Percentiles rank a stretch among this genome's conserved stretches.
These are phyloP conservation scores for Entoloma clypeatum DNA, from an alignment of 1,284 basidiomycete species.

Conservation along the genomic window DNA sequence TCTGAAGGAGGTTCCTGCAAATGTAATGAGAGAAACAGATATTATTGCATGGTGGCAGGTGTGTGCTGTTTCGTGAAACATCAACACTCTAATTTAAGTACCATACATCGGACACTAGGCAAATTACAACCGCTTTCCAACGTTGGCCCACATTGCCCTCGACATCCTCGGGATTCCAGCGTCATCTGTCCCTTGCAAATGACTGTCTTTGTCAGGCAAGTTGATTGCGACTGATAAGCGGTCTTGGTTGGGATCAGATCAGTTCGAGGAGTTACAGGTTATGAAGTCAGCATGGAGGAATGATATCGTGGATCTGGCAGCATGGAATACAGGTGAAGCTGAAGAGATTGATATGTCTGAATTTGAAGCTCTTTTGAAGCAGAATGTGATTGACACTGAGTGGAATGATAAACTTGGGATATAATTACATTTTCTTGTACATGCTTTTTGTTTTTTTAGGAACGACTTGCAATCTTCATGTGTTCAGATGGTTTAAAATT, in stretches of 20 bases:
- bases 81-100: neutral
- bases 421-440: too few species aligned
- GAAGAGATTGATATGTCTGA: slow-evolving; percentile 7
- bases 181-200: slow-evolving; percentile 18
- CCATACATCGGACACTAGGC: slow-evolving; percentile 11
- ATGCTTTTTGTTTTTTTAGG: too few species aligned
- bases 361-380: slow-evolving; percentile 1
- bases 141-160: slow-evolving; percentile 18
- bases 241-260: slow-evolving; percentile 9
- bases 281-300: slow-evolving; percentile 17
- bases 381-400: too few species aligned
- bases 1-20: slow-evolving; percentile 8
- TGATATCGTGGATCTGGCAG: slow-evolving; percentile 13
- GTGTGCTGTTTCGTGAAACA: slow-evolving; percentile 7
- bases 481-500: too few species aligned
- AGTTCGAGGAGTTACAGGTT: slow-evolving; percentile 18
- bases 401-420: too few species aligned
- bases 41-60: slow-evolving; percentile 21
- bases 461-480: too few species aligned
- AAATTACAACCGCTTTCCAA: slow-evolving; percentile 19
- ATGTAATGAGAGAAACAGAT: slow-evolving; percentile 18
- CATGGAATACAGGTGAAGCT: slow-evolving; percentile 4
- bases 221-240: slow-evolving; percentile 13
- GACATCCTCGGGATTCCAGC: slow-evolving; percentile 17
- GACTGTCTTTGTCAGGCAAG: slow-evolving; percentile 16